Percentiles rank a stretch among this genome's conserved stretches.
These are phyloP conservation scores for Proliferodiscus dingleyae DNA, from an alignment of 2,329 filamentous ascomycete species.

Conservation along the genomic window DNA sequence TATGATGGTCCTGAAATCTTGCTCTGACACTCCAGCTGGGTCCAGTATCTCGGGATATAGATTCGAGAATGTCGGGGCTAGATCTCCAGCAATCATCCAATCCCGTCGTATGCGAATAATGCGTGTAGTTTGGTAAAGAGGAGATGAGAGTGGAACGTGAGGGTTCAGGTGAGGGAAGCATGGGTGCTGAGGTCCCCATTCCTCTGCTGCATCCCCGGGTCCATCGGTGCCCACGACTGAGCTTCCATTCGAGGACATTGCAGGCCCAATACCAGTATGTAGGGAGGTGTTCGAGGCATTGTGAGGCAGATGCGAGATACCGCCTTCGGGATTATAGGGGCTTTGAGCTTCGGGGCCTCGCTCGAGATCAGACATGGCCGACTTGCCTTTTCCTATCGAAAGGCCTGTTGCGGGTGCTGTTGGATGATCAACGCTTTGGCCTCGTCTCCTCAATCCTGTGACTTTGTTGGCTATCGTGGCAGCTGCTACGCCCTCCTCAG, in stretches of 20 bases:
- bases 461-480: slow-evolving; percentile 10
- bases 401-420: slow-evolving; percentile 17
- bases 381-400: slow-evolving; percentile 22
- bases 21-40: slow-evolving; percentile 73
- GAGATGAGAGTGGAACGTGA: slow-evolving; percentile 74
- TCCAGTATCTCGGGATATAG: slow-evolving; percentile 95
- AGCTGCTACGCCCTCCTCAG: slow-evolving; percentile 11
- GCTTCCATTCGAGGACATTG: slow-evolving; percentile 31
- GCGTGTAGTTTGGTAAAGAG: slow-evolving; percentile 71
- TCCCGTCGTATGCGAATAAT: slow-evolving; percentile 90
- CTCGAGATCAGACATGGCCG: slow-evolving; percentile 30
- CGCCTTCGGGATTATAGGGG: slow-evolving; percentile 21
- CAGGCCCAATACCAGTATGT: slow-evolving; percentile 27
- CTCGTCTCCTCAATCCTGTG: slow-evolving; percentile 16
- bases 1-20: slow-evolving; percentile 78
- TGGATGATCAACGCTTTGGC: slow-evolving; percentile 13
- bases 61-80: slow-evolving; percentile 90
- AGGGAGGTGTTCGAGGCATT: slow-evolving; percentile 26
- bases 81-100: slow-evolving; percentile 84
- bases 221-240: slow-evolving; percentile 30
- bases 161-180: slow-evolving; percentile 93
- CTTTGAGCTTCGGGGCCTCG: slow-evolving; percentile 22
- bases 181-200: slow-evolving; percentile 91
- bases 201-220: slow-evolving; percentile 54
- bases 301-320: slow-evolving; percentile 19